Evolutionary conservation across 305 asterid species (phyloP), one percentile per base, ranked within the genome.

Genomic region (Solanum chacoense): DNA sequence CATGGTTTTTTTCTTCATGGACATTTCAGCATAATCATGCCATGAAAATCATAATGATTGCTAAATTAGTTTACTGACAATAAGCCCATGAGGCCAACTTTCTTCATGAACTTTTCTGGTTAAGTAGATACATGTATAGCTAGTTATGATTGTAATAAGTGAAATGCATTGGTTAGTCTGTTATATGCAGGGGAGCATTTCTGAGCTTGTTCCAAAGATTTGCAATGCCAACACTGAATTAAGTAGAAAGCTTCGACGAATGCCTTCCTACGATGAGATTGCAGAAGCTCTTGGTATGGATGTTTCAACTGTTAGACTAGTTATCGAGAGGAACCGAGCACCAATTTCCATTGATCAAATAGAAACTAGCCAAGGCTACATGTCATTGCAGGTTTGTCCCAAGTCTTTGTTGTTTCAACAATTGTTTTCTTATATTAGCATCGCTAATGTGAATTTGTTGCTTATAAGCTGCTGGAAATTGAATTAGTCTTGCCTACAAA

Each of bases 341-440:
- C 95, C 93, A 40, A 91, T 94, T 55, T 95, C 96, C 87, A 91
- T 95, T 2, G 95, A 94, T 84, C 93, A 90, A 85, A 74, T 91
- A 63, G 89, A 90, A 77, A 88, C 91, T 31, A 88, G 76, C 88
- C 92, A 85, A 9, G 94, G 93, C 26, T 89, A 87, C 93, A 89
- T 93, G 93, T 92, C 94, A 71, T 88, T 95, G 88, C 94, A 95
- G 98, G 98, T 94, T 88, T 76, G 86, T 32, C 73, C 88, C 75
- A 31, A 75, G 0, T 59, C 80, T 67, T 75, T 40, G 22, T 65
- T 67, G 38, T 26, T 59, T 81, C 71, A 18, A 5, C 71, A 45
- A 5, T 45, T 29, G 28, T 10, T 50, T 65, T 11, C 50, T 55
- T 83, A 55, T 20, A n/a, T 36, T 55, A n/a, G 24, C 55, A 4